Conservation (phyloP, 169 alveolate species). For the Eimeria nieschulzi region DNA sequence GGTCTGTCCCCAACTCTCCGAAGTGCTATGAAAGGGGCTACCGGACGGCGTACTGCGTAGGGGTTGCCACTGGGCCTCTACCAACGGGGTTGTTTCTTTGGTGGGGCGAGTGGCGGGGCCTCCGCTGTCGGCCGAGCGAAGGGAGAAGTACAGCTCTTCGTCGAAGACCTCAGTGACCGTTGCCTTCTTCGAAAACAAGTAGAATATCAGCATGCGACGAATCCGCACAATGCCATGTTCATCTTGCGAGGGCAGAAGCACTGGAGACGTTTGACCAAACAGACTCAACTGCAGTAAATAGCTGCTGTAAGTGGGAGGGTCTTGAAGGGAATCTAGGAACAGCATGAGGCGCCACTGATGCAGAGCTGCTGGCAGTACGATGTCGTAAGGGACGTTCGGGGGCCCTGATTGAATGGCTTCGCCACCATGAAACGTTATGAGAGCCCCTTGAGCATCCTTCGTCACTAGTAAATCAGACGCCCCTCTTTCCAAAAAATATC, state of each 20-base stretch:
- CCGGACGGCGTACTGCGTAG: background rate
- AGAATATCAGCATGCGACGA: conserved; percentile 66
- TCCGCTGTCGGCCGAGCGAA: conserved; percentile 3
- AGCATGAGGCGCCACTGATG: conserved; percentile 78
- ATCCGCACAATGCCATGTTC: conserved; percentile 60
- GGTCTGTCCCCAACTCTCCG: conserved; percentile 22
- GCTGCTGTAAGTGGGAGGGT: conserved; percentile 27
- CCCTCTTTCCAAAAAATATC: background rate
- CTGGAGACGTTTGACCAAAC: conserved; percentile 57
- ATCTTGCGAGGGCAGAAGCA: conserved; percentile 44
- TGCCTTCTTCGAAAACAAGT: conserved; percentile 60
- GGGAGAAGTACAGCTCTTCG: conserved; percentile 53
- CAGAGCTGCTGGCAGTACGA: conserved; percentile 65
- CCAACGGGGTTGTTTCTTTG: conserved; percentile 21
- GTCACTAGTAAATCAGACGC: conserved; percentile 29
- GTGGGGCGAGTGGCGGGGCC: background rate
- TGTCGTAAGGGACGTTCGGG: conserved; percentile 31
- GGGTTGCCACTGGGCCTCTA: conserved; percentile 22
- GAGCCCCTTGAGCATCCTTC: conserved; percentile 52
- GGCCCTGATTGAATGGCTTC: conserved; percentile 72
- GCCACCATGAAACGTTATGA: conserved; percentile 62
- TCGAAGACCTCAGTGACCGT: conserved; percentile 24
- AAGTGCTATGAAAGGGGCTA: background rate
- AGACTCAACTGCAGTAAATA: conserved; percentile 38
- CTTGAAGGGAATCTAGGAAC: conserved; percentile 72